phyloP scores from a whole-genome alignment of 306 rosid species.

The Crotalaria pallida region DNA sequence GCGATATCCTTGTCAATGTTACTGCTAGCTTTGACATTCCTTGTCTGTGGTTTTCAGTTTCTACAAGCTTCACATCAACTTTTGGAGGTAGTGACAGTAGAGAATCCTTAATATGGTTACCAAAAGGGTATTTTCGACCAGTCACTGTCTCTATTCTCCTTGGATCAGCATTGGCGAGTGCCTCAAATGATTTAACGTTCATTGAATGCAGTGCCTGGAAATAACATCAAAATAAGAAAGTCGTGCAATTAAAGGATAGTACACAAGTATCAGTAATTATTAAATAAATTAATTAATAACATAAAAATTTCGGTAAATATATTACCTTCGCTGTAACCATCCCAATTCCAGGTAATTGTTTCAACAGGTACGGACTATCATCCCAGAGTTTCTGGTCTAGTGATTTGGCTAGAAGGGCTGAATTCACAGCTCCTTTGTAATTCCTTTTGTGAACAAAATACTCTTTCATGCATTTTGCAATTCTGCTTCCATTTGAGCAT shows the following conservation, averaged over 20 bases:
- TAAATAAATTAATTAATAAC: slow-evolving; percentile 4
- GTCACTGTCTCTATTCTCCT: slow-evolving; percentile 93
- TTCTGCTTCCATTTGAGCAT: slow-evolving; percentile 92
- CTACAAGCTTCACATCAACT: slow-evolving; percentile 60
- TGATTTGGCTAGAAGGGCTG: slow-evolving; percentile 81
- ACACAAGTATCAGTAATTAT: background rate
- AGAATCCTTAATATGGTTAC: slow-evolving; percentile 92
- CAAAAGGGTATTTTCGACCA: slow-evolving; percentile 91
- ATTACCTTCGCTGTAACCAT: slow-evolving; percentile 95
- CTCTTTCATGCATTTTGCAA: slow-evolving; percentile 93
- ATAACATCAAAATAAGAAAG: slow-evolving; percentile 25
- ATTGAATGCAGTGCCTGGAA: slow-evolving; percentile 77
- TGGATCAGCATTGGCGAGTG: slow-evolving; percentile 87
- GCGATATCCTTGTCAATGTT: slow-evolving; percentile 69
- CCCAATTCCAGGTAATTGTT: slow-evolving; percentile 96
- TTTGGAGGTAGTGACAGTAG: slow-evolving; percentile 81
- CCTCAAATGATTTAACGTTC: slow-evolving; percentile 73
- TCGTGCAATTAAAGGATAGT: background rate
- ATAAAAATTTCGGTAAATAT: slow-evolving; percentile 10
- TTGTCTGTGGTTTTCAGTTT: slow-evolving; percentile 45
- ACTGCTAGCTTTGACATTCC: slow-evolving; percentile 65
- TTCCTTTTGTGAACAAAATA: slow-evolving; percentile 74
- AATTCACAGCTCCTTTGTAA: slow-evolving; percentile 68
- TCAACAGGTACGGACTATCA: slow-evolving; percentile 83
- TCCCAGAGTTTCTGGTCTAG: slow-evolving; percentile 93